Percentiles rank a stretch among this genome's conserved stretches.
Evolutionary conservation across 2,329 filamentous ascomycete genomes (phyloP).

Genomic region (Hysterium pulicare): DNA sequence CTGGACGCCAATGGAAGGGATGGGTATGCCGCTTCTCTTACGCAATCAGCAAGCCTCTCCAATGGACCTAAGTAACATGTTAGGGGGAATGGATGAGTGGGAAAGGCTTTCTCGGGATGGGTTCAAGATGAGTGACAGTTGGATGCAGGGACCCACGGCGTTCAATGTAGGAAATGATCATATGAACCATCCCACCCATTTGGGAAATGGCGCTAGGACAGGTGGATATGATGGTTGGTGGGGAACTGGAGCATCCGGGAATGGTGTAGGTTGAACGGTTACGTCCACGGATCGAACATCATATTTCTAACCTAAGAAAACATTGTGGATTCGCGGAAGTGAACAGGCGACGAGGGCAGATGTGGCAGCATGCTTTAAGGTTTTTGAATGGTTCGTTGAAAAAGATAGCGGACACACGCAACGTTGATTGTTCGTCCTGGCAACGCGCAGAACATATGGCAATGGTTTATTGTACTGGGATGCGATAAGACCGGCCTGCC

Average conservation of each 20-base stretch:
- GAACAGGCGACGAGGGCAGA: no score
- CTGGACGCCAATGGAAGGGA: constrained; percentile 41
- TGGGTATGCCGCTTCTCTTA: constrained; percentile 36
- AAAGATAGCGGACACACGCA: no score
- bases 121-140: constrained; percentile 29
- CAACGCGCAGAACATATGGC: no score
- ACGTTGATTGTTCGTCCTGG: no score
- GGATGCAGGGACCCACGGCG: constrained; percentile 7
- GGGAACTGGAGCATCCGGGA: not conserved
- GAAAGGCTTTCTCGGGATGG: constrained; percentile 32
- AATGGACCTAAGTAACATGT: constrained; percentile 35
- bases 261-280: not conserved
- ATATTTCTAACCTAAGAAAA: no score
- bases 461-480: no score
- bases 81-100: constrained; percentile 26
- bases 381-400: no score
- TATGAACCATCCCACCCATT: not conserved
- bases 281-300: no score
- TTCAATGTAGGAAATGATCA: not conserved
- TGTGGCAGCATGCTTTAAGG: no score
- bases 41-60: constrained; percentile 26
- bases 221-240: not conserved
- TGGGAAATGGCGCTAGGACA: not conserved
- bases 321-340: no score
- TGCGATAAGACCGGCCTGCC: no score